Conservation (phyloP, 345 rosid genomes). For the Toxicodendron radicans region DNA sequence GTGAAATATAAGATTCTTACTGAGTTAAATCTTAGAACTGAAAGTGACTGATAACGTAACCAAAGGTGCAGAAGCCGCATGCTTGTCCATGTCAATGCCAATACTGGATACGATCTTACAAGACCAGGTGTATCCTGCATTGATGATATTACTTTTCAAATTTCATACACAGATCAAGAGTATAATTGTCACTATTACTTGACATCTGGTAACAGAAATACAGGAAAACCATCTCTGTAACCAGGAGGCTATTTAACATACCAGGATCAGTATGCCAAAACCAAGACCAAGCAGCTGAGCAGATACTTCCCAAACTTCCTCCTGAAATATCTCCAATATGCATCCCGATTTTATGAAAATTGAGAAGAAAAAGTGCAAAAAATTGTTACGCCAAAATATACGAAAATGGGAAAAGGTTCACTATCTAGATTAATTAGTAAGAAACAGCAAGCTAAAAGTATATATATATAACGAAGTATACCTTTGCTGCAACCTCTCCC, state of each 20-base stretch:
- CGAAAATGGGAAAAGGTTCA: not conserved
- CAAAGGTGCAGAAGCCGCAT: slow-evolving; percentile 80
- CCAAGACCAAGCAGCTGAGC: slow-evolving; percentile 92
- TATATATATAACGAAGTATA: slow-evolving; percentile 24
- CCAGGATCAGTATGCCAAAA: slow-evolving; percentile 83
- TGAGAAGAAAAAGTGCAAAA: not conserved
- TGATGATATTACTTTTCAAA: slow-evolving; percentile 20
- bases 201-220: not conserved
- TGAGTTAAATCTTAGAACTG: slow-evolving; percentile 64
- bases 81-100: slow-evolving; percentile 76
- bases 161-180: slow-evolving; percentile 16
- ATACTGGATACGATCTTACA: slow-evolving; percentile 61
- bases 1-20: slow-evolving; percentile 38
- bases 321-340: slow-evolving; percentile 48
- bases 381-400: not conserved
- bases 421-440: not conserved
- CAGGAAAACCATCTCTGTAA: not conserved
- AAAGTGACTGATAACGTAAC: slow-evolving; percentile 84
- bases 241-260: slow-evolving; percentile 27
- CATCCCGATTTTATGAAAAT: no score
- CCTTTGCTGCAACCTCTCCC: slow-evolving; percentile 98
- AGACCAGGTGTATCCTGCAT: slow-evolving; percentile 89
- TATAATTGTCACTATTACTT: not conserved
- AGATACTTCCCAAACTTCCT: slow-evolving; percentile 98
- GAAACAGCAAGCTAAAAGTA: not conserved